Evolutionary conservation across 352 stramenopile genomes (phyloP).

Genomic region (Globisporangium cystogenes): DNA sequence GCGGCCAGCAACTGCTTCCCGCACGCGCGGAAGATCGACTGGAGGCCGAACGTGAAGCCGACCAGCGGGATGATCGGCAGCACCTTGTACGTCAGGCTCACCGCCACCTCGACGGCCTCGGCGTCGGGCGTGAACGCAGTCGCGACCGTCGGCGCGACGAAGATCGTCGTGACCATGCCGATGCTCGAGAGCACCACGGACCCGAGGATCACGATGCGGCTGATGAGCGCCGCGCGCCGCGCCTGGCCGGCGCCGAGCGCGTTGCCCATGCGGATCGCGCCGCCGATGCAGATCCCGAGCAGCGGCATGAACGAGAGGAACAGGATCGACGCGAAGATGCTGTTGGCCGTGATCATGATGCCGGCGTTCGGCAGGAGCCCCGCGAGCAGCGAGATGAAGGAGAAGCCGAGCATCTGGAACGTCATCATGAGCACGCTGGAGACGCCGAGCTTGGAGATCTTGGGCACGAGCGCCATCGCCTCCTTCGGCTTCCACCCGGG

Average conservation of each 20-base stretch:
- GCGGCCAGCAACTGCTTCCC: constrained; percentile 15
- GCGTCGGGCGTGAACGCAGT: too few relatives aligned
- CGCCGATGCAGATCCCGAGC: constrained; percentile 19
- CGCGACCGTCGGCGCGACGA: too few relatives aligned
- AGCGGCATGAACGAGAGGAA: constrained; percentile 27
- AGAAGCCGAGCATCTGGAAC: constrained; percentile 17
- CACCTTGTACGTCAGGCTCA: too few relatives aligned
- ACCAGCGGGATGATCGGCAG: too few relatives aligned
- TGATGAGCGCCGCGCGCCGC: too few relatives aligned
- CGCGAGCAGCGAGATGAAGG: constrained; percentile 15
- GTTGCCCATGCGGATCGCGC: constrained; percentile 28
- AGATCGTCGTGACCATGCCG: constrained; percentile 16
- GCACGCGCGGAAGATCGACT: constrained; percentile 16
- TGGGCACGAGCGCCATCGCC: constrained; percentile 10
- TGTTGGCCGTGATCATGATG: constrained; percentile 26
- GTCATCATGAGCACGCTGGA: constrained; percentile 13
- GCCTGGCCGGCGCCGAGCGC: too few relatives aligned
- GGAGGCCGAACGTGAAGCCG: too few relatives aligned
- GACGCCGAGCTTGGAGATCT: constrained; percentile 12
- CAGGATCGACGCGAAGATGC: constrained; percentile 25
- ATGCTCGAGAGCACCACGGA: too few relatives aligned
- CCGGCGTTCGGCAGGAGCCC: constrained; percentile 26
- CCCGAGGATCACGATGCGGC: too few relatives aligned
- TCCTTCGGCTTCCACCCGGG: constrained; percentile 11
- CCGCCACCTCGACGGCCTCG: too few relatives aligned